Evolutionary conservation across 345 rosid species (phyloP), one percentile per base, ranked within the genome.

Genomic region (Erodium maritimum): DNA sequence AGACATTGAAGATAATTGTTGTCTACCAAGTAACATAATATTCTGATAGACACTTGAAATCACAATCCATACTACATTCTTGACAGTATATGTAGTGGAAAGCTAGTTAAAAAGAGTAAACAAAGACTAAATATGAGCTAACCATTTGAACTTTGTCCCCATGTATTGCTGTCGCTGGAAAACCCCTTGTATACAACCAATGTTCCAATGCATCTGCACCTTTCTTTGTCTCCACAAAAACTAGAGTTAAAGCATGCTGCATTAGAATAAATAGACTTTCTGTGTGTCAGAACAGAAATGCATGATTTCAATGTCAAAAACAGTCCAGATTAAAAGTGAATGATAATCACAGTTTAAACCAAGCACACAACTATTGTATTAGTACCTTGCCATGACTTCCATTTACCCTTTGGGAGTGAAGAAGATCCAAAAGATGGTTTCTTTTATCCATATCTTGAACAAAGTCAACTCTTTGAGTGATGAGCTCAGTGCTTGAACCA

Each of bases 111-210:
- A 46, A 56, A 24, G 14, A 17, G 45, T 33, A 48, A 1, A 29
- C 11, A 29, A 19, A 54, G 23, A 1, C 51, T n/a, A n/a, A 46
- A 17, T 12, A 20, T 4, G 19, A 6, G 53, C 75, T 55, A 25
- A 78, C 86, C 74, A 62, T 24, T 64, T 81, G 86, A 50, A 74
- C 65, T 73, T 76, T 81, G 65, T 81, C 86, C 24, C 81, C 83
- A 61, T 81, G 83, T 55, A 81, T 78, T 25, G 81, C 79, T 17
- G 57, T 68, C 14, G 86, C 81, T 1, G 71, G 69, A 55, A 74
- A 72, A 55, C 81, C 81, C 61, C 51, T 76, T 56, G 7, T 66
- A 21, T 3, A 62, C 68, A 81, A 53, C 74, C 75, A 78, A 12
- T 57, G 55, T 59, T 71, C 83, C 19, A 81, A 66, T 58, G 73